These are phyloP conservation scores for Xylaria castorea DNA, from an alignment of 495 filamentous ascomycete species.

Conservation along the genomic window DNA sequence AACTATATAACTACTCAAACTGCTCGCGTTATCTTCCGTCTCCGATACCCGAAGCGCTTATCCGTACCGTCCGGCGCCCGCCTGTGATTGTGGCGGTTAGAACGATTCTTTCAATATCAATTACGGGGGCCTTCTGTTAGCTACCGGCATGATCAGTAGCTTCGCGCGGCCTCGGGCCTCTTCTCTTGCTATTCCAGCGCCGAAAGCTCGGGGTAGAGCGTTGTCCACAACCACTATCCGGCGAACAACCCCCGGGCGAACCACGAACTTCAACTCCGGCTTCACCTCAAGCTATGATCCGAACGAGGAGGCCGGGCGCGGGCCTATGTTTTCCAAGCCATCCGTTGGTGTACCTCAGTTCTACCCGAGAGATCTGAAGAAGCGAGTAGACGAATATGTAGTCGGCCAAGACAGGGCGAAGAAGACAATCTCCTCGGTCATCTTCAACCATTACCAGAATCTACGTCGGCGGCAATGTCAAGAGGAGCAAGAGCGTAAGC, in stretches of 20 bases:
- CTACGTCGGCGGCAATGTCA: constrained; percentile 80
- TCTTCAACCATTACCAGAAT: constrained; percentile 97
- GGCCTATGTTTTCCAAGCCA: constrained; percentile 56
- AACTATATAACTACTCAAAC: not conserved
- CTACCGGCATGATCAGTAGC: constrained; percentile 43
- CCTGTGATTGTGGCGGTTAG: not conserved
- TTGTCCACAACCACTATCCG: constrained; percentile 44
- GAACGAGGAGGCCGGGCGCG: constrained; percentile 52
- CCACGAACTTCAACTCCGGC: constrained; percentile 48
- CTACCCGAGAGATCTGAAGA: constrained; percentile 84
- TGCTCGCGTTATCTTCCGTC: not conserved
- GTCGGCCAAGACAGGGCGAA: constrained; percentile 97
- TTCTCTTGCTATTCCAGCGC: constrained; percentile 21
- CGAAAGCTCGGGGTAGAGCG: constrained; percentile 34
- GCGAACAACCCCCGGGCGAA: constrained; percentile 41
- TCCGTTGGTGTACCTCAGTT: constrained; percentile 70
- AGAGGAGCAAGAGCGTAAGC: constrained; percentile 74
- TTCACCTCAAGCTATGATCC: constrained; percentile 83
- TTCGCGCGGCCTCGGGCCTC: constrained; percentile 41
- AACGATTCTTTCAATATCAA: not conserved
- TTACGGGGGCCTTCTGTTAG: constrained; percentile 1
- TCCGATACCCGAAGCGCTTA: constrained; percentile 1
- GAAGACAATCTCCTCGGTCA: constrained; percentile 87
- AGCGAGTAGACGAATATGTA: constrained; percentile 93
- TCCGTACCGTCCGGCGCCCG: not conserved